These are phyloP conservation scores for Populus simonii DNA, from an alignment of 345 rosid genomes.

Conservation along the genomic window DNA sequence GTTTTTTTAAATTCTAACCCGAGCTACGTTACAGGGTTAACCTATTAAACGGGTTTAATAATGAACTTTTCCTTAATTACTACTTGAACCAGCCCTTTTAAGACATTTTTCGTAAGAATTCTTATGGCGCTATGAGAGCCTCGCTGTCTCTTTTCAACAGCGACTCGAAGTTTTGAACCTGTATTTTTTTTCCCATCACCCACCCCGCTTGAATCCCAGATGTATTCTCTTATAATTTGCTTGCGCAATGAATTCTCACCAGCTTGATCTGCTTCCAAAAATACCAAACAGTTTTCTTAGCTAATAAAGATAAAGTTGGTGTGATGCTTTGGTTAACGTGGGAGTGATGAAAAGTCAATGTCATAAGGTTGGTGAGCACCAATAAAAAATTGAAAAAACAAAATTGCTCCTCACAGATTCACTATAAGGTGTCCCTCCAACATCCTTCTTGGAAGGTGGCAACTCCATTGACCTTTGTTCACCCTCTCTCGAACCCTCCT, in stretches of 20 bases:
- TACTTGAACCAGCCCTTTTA: no score
- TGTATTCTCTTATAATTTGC: not conserved
- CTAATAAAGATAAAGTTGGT: not conserved
- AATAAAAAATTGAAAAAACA: not conserved
- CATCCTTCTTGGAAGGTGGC: not conserved
- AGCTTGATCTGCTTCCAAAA: not conserved
- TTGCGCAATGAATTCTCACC: not conserved
- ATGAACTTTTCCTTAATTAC: no score
- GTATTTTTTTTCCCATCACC: no score
- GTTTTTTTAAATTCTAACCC: no score
- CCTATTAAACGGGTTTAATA: no score
- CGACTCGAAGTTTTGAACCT: no score
- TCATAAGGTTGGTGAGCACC: constrained; percentile 27
- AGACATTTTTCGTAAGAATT: no score
- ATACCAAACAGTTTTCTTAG: not conserved
- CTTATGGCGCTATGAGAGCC: no score
- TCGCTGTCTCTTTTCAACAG: no score
- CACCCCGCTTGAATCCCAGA: no score
- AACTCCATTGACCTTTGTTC: not conserved
- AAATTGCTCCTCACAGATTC: not conserved
- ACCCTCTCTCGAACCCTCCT: no score
- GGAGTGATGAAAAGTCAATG: constrained; percentile 1
- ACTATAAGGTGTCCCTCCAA: not conserved
- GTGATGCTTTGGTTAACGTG: constrained; percentile 12
- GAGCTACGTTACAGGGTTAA: no score